Base-by-base conservation (phyloP, 2,329 filamentous ascomycete genomes). In the Fusarium piperis region DNA sequence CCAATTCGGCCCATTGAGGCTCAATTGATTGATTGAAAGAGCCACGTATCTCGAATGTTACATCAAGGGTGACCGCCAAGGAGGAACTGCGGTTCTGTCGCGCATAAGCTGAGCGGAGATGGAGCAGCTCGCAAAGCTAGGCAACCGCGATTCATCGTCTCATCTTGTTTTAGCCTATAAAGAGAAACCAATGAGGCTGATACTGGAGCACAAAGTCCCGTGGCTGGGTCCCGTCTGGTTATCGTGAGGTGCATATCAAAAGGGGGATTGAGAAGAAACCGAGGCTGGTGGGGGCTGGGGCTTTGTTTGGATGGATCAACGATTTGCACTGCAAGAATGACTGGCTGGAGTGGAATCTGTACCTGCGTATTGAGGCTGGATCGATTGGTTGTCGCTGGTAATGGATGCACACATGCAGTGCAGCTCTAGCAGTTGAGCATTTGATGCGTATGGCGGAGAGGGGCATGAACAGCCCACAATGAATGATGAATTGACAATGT, bases 311-410 rank as follows among this genome's bases (percentile, higher is more conserved):
- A 72, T 72, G 41, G 58, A 72, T 72, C 62, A 65, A 72, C 30
- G 16, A 20, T 32, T 39, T 23, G 23, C 5, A 18, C 56, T 61
- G 52, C n/a, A 46, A 56, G n/a, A 53, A 53, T 59, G 57, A 59
- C 30, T 59, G 44, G 58, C 33, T 52, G 35, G 20, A 52, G 18
- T 39, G 18, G n/a, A 52, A 35, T 51, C 44, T 61, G 69, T 72
- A 72, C 69, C 70, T 72, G 70, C 69, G 69, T 72, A 58, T 70
- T 56, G 65, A 57, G 69, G 65, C 58, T 60, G 62, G 41, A 46
- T 57, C 44, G 28, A 62, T 56, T 67, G 44, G 58, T 28, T 38
- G n/a, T 23, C 52, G 28, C n/a, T 58, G 36, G 28, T 44, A 26
- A 41, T 28, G 44, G 23, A 52, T 28, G 38, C 38, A 23, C 16